Evolutionary conservation across 2,329 filamentous ascomycete species (phyloP).

Genomic region (Colletotrichum abscissum): DNA sequence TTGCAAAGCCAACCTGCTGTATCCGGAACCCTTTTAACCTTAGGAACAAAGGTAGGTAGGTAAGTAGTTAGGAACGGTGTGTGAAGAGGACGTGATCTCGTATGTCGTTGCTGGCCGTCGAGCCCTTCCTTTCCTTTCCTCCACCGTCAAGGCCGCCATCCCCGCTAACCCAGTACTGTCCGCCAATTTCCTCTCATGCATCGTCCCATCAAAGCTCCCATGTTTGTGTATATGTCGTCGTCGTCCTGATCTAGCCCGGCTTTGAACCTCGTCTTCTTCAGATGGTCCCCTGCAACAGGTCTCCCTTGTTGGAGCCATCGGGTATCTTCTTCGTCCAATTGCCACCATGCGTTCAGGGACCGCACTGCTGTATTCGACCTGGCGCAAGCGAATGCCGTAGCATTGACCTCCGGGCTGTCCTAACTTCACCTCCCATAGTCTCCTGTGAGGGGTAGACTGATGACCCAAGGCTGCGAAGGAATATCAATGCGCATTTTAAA

Average conservation of each 20-base stretch:
- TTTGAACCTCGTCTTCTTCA: conserved; percentile 5
- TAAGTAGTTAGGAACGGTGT: conserved; percentile 25
- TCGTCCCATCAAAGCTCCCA: conserved; percentile 27
- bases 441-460: background rate
- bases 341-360: background rate
- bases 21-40: conserved; percentile 12
- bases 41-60: conserved; percentile 13
- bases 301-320: conserved; percentile 18
- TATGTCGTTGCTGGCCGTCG: conserved; percentile 23
- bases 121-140: background rate
- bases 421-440: background rate
- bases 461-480: background rate
- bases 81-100: conserved; percentile 24
- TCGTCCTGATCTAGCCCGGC: background rate
- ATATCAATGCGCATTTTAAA: background rate
- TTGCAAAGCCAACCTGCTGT: conserved; percentile 21
- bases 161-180: background rate
- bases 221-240: background rate
- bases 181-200: conserved; percentile 2
- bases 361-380: background rate
- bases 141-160: background rate
- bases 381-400: background rate
- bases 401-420: background rate
- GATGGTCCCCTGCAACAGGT: conserved; percentile 6
- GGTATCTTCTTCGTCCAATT: conserved; percentile 27